phyloP scores from a whole-genome alignment of 2,329 filamentous ascomycete genomes.

The Myriosclerotinia scirpicola region DNA sequence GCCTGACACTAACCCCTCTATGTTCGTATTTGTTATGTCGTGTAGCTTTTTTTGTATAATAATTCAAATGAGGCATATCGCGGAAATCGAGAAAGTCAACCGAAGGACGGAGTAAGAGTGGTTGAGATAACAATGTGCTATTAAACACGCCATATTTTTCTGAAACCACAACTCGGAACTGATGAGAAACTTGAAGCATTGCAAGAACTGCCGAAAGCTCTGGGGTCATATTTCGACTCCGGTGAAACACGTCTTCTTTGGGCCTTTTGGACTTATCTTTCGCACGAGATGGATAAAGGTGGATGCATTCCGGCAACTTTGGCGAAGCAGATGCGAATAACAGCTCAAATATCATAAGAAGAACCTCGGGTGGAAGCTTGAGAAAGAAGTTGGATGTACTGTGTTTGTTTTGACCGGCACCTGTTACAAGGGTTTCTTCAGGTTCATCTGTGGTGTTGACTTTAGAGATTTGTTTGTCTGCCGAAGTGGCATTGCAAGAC shows the following conservation, averaged over 20 bases:
- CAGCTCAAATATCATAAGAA: background rate
- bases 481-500: background rate
- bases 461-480: background rate
- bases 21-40: no score
- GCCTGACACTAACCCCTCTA: background rate
- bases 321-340: background rate
- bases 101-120: background rate
- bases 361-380: background rate
- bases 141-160: background rate
- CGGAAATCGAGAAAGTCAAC: background rate
- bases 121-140: background rate
- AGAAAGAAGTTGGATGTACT: background rate
- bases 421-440: no score
- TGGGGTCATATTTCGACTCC: background rate
- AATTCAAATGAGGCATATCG: background rate
- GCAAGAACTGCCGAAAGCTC: no score
- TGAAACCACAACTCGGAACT: background rate
- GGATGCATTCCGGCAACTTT: background rate
- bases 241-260: background rate
- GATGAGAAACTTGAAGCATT: background rate
- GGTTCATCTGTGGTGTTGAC: background rate
- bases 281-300: no score
- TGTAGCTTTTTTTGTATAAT: no score
- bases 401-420: rapidly evolving
- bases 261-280: background rate